phyloP scores from a whole-genome alignment of 1,139 yeast species.

The Candida sojae region DNA sequence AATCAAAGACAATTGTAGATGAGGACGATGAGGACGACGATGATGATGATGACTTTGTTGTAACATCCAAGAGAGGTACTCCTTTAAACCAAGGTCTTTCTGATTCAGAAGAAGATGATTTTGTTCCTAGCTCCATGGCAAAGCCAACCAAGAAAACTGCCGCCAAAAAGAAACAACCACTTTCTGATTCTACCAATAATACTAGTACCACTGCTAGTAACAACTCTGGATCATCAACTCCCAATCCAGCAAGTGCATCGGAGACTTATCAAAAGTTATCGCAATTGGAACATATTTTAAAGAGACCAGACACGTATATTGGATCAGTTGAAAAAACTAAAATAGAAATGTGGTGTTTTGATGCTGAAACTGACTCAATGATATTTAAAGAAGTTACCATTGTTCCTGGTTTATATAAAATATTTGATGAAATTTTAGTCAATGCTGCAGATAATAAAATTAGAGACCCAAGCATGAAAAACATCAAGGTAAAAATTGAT shows the following conservation, averaged over 20 bases:
- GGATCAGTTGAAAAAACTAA: constrained; percentile 89
- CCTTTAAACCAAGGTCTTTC: constrained; percentile 9
- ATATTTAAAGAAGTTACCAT: constrained; percentile 67
- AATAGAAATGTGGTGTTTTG: constrained; percentile 84
- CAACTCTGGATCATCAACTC: constrained; percentile 2
- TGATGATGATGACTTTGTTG: background rate
- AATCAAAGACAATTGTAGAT: background rate
- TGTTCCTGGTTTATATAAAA: constrained; percentile 95
- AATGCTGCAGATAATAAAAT: constrained; percentile 99
- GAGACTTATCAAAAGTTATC: constrained; percentile 91
- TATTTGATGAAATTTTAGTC: constrained; percentile 94
- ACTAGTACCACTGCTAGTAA: constrained; percentile 5
- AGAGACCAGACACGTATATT: constrained; percentile 96
- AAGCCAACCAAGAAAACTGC: constrained; percentile 9
- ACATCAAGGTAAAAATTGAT: constrained; percentile 77
- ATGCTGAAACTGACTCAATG: constrained; percentile 72
- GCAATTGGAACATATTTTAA: constrained; percentile 92
- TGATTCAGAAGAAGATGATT: constrained; percentile 18
- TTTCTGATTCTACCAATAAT: constrained; percentile 27
- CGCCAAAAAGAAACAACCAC: constrained; percentile 17
- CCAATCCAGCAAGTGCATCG: constrained; percentile 41
- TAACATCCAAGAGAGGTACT: background rate
- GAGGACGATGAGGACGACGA: background rate
- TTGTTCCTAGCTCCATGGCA: constrained; percentile 12
- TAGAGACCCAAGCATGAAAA: constrained; percentile 88